These are phyloP conservation scores for Hippophae gyantsensis DNA, from an alignment of 306 rosid species.

Conservation along the genomic window DNA sequence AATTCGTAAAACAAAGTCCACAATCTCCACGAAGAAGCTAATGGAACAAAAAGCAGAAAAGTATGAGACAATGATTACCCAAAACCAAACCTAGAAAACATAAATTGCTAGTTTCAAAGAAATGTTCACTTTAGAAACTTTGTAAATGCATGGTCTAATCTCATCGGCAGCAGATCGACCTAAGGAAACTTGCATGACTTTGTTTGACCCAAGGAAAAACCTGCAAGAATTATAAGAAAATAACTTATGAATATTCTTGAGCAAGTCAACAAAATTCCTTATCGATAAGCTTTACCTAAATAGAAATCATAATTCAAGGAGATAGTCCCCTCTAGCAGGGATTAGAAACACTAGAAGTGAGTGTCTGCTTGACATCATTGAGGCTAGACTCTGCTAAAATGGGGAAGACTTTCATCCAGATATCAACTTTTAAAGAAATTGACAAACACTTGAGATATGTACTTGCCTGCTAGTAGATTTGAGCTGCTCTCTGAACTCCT, in stretches of 20 bases:
- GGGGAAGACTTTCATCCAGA: too few species aligned
- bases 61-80: not conserved
- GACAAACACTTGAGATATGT: not conserved
- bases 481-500: conserved; percentile 72
- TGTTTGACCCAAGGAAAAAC: conserved; percentile 90
- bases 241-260: not conserved
- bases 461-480: conserved; percentile 61
- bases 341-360: too few species aligned
- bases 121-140: conserved; percentile 66
- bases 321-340: too few species aligned
- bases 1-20: conserved; percentile 68
- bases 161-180: conserved; percentile 81
- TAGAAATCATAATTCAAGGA: too few species aligned
- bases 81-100: not conserved
- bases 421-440: too few species aligned
- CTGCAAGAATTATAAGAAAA: conserved; percentile 18
- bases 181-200: conserved; percentile 80
- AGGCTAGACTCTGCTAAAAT: too few species aligned
- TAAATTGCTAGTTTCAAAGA: not conserved
- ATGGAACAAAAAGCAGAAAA: not conserved
- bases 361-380: too few species aligned
- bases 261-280: too few species aligned
- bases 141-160: conserved; percentile 39
- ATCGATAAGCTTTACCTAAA: too few species aligned
- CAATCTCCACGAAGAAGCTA: conserved; percentile 81